Evolutionary conservation across 768 basidiomycete genomes (phyloP), one percentile per base, ranked within the genome.

Genomic region (Xerocomellus intermedius): DNA sequence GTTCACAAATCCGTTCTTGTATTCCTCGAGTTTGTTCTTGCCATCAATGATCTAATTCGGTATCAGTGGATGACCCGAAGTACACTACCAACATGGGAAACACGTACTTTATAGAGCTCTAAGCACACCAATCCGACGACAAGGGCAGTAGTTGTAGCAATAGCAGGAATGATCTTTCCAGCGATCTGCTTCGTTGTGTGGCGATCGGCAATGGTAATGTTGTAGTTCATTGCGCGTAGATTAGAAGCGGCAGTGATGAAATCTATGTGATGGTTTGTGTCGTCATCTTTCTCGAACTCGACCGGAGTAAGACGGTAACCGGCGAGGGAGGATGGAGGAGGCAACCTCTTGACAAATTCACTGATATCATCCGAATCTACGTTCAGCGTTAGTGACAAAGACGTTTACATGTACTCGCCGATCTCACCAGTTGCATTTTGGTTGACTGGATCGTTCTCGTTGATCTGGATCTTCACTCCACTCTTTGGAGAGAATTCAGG

Each of bases 261-360:
- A 74, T 96, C 97, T 68, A 99, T 98, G 73, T 99, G 97, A 74
- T 91, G 85, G 74, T 99, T 99, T 48, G 89, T 83, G 68, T 99
- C 97, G 64, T 98, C 96, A 66, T 99, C 97, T 76, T 99, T 99
- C 79, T 99, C 97, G 61, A 99, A 99, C 65, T 97, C 94, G 47
- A 95, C 96, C 3, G 96, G 92, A 48, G 79, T 89, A 45, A 99
- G 82, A 51, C 97, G 89, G 76, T 95, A 99, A n/a, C 97, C 97
- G 47, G 89, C 95, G 39, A 99, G 77, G 17, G 91, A 91, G 3
- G 94, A 91, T 0, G 97, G 96, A 17, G 89, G 72, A 22, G 97
- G 97, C 21, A 99, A 77, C 58, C 87, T 80, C 59, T 84, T 80
- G 47, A 82, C 65, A 50, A 92, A 72, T 17, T 81, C 80, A 8